These are phyloP conservation scores for Tetrastigma voinierianum DNA, from an alignment of 164 flowering plant species.

Conservation along the genomic window DNA sequence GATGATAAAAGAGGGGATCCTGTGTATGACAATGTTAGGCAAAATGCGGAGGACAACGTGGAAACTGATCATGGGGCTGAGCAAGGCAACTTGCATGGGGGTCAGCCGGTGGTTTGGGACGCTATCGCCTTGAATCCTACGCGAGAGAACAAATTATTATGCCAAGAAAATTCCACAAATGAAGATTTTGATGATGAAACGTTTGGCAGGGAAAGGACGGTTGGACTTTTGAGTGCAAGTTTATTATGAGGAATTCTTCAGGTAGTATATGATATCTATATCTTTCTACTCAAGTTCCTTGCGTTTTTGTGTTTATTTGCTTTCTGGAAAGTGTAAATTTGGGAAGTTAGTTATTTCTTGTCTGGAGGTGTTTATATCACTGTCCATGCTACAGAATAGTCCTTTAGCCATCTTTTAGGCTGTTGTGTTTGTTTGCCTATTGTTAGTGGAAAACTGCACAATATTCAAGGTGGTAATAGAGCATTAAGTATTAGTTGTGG, in stretches of 20 bases:
- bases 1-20: conserved; percentile 41
- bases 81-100: conserved; percentile 27
- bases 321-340: too few species aligned
- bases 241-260: conserved; percentile 30
- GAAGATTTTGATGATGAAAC: conserved; percentile 74
- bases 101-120: conserved; percentile 54
- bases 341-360: too few species aligned
- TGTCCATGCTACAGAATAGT: too few species aligned
- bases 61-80: conserved; percentile 34
- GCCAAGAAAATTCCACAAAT: conserved; percentile 76
- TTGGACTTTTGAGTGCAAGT: conserved; percentile 43
- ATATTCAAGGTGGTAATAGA: too few species aligned
- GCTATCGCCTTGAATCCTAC: too few species aligned
- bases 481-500: too few species aligned
- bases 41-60: conserved; percentile 31
- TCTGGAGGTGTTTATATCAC: too few species aligned
- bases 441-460: too few species aligned
- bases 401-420: too few species aligned
- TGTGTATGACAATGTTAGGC: conserved; percentile 34
- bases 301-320: too few species aligned
- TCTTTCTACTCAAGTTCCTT: not conserved
- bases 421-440: too few species aligned
- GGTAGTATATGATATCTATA: conserved; percentile 21
- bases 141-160: conserved; percentile 49
- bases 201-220: conserved; percentile 46